Base-by-base conservation (phyloP, 2,329 filamentous ascomycete genomes). In the Neofusicoccum laricinum region DNA sequence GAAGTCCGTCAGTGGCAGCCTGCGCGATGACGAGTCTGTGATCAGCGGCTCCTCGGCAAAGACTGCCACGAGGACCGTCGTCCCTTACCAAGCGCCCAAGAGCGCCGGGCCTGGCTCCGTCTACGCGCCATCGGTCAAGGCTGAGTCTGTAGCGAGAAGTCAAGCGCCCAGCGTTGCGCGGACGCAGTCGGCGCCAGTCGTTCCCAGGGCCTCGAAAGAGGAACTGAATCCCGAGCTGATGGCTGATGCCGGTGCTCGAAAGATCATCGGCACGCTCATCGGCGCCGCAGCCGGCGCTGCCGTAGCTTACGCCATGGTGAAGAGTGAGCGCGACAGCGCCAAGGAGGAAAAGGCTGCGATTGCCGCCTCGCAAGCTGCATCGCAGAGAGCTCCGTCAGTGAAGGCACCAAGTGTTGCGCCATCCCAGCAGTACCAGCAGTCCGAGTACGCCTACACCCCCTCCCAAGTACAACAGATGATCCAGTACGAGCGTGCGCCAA, bases 251-350 rank as follows among this genome's bases (percentile, higher is more conserved):
- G 83, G 81, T 57, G 82, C 86, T 45, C 88, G 88, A 68, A 85
- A 86, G 19, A 82, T 93, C 46, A 83, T 95, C 50, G 90, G 92
- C 7, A 90, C 90, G 7, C 81, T 96, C 11, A 82, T 96, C 55
- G 92, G 91, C 48, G 91, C 90, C 36, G 91, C 91, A 15, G 91
- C 91, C 17, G 90, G 90, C 43, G 90, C 89, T 40, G 90, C 89
- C 10, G 81, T 91, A 45, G 89, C 91, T 10, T 96, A 95, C 76
- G 88, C 87, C 21, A 88, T 92, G 80, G 83, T 87, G 67, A 87
- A 85, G 68, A 82, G 83, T 65, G 88, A 90, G 67, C 71, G 74
- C 58, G 78, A 80, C 59, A 81, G 79, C 66, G 77, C 78, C 21
- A 75, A 73, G 66, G 78, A 80, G 65, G 80, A 82, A 67, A 69